phyloP scores from a whole-genome alignment of 306 rosid species.

The Chamaecrista fasciculata region DNA sequence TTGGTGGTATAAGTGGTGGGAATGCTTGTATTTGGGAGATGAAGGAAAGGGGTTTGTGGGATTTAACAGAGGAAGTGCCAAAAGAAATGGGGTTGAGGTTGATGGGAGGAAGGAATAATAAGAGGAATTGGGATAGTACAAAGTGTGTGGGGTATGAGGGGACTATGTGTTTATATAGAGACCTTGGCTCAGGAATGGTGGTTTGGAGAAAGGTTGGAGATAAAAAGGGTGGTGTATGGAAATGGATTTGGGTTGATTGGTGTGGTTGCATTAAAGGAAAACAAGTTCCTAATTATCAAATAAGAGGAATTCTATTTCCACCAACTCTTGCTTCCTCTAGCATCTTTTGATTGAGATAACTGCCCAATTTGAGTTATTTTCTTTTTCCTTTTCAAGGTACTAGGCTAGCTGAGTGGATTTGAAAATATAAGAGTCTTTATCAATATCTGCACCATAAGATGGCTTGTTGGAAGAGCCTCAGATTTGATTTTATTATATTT shows the following conservation, averaged over 20 bases:
- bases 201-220: slow-evolving; percentile 39
- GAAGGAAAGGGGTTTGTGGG: slow-evolving; percentile 48
- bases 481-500: too few species aligned
- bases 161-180: slow-evolving; percentile 53
- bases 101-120: slow-evolving; percentile 36
- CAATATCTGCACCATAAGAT: neutral
- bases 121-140: slow-evolving; percentile 52
- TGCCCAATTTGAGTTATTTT: neutral
- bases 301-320: slow-evolving; percentile 59
- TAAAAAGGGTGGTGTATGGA: slow-evolving; percentile 36
- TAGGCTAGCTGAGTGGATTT: neutral
- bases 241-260: slow-evolving; percentile 74
- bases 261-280: slow-evolving; percentile 41
- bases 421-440: neutral
- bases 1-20: slow-evolving; percentile 52
- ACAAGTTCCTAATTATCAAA: slow-evolving; percentile 37
- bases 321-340: slow-evolving; percentile 59
- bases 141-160: slow-evolving; percentile 62
- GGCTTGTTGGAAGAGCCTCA: too few species aligned
- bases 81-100: slow-evolving; percentile 50
- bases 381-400: neutral
- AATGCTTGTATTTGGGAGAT: slow-evolving; percentile 59
- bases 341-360: slow-evolving; percentile 8
- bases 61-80: slow-evolving; percentile 52
- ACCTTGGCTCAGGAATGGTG: slow-evolving; percentile 61